A percentile compares a stretch with the other conserved stretches of the same genome.
Conservation (phyloP, 345 rosid species). For the Murraya paniculata region DNA sequence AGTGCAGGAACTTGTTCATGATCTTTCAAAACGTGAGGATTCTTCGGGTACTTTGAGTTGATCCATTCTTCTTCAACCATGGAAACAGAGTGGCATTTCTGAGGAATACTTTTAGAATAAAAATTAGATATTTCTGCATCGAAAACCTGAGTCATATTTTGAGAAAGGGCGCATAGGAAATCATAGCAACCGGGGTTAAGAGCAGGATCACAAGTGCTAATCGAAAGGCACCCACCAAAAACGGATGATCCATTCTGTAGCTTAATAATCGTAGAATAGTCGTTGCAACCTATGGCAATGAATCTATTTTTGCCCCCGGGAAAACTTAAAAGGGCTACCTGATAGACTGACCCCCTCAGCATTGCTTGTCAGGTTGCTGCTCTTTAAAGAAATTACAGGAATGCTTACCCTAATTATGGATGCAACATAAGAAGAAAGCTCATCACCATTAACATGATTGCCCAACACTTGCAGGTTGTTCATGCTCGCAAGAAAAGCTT, state of each 20-base stretch:
- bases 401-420: too few species aligned
- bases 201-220: background rate
- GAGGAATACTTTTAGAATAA: background rate
- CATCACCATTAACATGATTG: too few species aligned
- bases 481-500: background rate
- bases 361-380: background rate
- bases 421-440: fast-evolving
- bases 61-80: background rate
- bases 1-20: background rate
- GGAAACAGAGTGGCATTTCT: background rate
- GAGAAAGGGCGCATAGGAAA: background rate
- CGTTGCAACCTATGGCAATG: background rate
- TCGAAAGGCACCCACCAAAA: background rate
- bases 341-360: too few species aligned
- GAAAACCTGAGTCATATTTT: background rate
- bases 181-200: background rate
- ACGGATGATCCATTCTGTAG: background rate
- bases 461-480: too few species aligned
- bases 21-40: background rate
- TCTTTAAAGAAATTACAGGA: background rate
- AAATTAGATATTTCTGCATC: background rate
- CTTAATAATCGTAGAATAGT: background rate
- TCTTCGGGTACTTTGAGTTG: background rate
- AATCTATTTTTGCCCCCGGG: background rate
- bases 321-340: background rate